A percentile compares a stretch with the other conserved stretches of the same genome.
Conservation (phyloP, 371 early-diverging fungal genomes). For the Rhizopus microsporus region DNA sequence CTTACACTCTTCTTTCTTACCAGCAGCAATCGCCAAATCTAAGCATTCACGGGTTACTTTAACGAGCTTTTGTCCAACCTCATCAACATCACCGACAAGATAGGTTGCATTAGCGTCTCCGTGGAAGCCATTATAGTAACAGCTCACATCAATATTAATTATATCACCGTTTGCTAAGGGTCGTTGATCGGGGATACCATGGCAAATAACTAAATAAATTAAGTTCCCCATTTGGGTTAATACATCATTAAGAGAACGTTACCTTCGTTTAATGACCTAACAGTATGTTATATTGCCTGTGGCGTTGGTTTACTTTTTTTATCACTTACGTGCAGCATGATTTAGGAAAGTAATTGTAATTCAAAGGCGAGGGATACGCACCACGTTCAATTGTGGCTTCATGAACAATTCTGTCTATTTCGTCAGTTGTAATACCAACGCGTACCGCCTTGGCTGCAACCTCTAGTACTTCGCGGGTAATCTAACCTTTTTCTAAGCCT, state of each 20-base stretch:
- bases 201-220: constrained; percentile 66
- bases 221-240: background rate
- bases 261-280: constrained; percentile 64
- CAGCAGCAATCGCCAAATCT: constrained; percentile 83
- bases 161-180: constrained; percentile 90
- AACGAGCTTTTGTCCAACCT: constrained; percentile 70
- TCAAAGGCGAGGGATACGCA: constrained; percentile 93
- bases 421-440: constrained; percentile 90
- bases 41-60: constrained; percentile 79
- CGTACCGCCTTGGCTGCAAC: constrained; percentile 76
- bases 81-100: constrained; percentile 85
- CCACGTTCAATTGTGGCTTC: constrained; percentile 83
- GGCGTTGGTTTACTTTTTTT: constrained; percentile 47
- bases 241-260: background rate
- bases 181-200: constrained; percentile 91
- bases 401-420: constrained; percentile 82
- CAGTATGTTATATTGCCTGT: constrained; percentile 12
- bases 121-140: constrained; percentile 89
- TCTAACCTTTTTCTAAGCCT: constrained; percentile 27
- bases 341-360: constrained; percentile 92
- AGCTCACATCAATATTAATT: constrained; percentile 88
- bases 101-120: constrained; percentile 90
- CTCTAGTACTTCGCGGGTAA: constrained; percentile 87
- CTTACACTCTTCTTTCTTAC: constrained; percentile 44
- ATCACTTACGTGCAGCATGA: constrained; percentile 85